Evolutionary conservation across 345 rosid species (phyloP), one percentile per base, ranked within the genome.

Genomic region (Eucalyptus tenuipes): DNA sequence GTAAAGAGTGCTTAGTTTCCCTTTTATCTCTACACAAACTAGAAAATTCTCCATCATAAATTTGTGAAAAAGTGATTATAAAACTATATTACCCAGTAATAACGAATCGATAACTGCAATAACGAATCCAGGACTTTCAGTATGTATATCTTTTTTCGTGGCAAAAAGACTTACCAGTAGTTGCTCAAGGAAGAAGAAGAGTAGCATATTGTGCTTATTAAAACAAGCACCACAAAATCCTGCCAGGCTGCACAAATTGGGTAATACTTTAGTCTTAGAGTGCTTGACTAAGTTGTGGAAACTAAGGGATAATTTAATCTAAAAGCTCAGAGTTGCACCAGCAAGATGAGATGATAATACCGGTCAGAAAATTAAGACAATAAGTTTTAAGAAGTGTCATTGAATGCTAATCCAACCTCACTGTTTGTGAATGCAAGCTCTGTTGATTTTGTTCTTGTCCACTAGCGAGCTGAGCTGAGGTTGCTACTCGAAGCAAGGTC

Each of bases 111-210:
- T 33, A 17, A 71, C 31, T 59, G 66, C 66, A 53, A 55, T 18
- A 14, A 29, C 15, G 4, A 57, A n/a, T 61, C 88, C 29, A 48
- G 13, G 11, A 71, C 45, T 71, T 33, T 37, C 44, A 71, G 24
- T 37, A 33, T 10, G 45, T 71, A 71, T 20, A 64, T 87, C 50
- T 33, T 71, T 44, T 42, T 33, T 71, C 85, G 84, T n/a, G 49
- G 88, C 79, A 88, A 90, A 90, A 49, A 17, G 71, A 90, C 95
- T 81, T 96, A 97, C 99, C 96, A 96, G 91, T 90, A 97, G 90
- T 90, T 96, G 98, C 93, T 96, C 99, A 64, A 96, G 96, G 96
- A 96, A 96, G 96, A 96, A 97, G 95, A 97, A n/a, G n/a, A 97
- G 92, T 97, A 97, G 93, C 98, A 96, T 87, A 95, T 91, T 14